These are phyloP conservation scores for Spergularia azorica DNA, from an alignment of 179 eudicot genomes.

Conservation along the genomic window DNA sequence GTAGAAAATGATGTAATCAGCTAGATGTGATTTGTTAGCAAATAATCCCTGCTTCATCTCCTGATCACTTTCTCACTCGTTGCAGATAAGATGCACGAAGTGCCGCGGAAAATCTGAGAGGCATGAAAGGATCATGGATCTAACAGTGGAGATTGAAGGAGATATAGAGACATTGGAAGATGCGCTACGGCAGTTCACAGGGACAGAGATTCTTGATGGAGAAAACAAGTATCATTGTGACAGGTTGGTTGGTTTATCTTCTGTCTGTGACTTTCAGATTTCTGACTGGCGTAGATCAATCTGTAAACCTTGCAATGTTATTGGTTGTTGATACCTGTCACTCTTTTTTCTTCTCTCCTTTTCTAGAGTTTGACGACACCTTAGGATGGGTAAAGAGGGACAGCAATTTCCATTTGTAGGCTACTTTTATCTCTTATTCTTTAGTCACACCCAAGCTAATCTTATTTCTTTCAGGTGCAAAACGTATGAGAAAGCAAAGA, in stretches of 20 bases:
- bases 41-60: background rate
- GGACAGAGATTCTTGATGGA: slow-evolving; percentile 77
- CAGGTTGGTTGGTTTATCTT: slow-evolving; percentile 52
- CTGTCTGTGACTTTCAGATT: background rate
- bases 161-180: slow-evolving; percentile 78
- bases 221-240: slow-evolving; percentile 84
- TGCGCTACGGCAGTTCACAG: slow-evolving; percentile 66
- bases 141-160: slow-evolving; percentile 83
- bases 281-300: background rate
- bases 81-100: slow-evolving; percentile 80
- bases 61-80: background rate
- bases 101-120: slow-evolving; percentile 75
- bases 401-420: background rate
- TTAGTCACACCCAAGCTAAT: background rate
- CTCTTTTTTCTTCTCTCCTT: background rate
- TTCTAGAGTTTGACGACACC: background rate
- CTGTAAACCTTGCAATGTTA: background rate
- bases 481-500: slow-evolving; percentile 86
- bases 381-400: background rate
- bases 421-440: background rate
- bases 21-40: background rate
- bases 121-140: slow-evolving; percentile 89
- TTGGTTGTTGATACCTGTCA: background rate
- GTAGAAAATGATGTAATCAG: background rate
- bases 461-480: slow-evolving; percentile 57